Evolutionary conservation across 768 basidiomycete genomes (phyloP), one percentile per base, ranked within the genome.

Genomic region (Russula ochroleuca): DNA sequence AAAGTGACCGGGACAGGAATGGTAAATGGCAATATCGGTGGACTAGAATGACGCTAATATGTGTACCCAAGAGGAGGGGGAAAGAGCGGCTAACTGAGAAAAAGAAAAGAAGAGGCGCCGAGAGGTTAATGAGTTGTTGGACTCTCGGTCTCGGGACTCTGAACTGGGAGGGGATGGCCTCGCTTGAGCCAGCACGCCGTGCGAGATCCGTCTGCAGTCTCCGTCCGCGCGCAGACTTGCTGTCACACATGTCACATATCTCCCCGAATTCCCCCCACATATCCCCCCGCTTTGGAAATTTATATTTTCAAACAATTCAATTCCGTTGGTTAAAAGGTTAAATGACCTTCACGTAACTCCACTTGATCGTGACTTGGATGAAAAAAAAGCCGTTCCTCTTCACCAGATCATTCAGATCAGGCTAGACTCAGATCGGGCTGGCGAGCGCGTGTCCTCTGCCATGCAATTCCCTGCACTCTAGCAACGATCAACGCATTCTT

Each of bases 271-370:
- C 13, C 25, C 47, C 38, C 5, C n/a, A n/a, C 41, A 33, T 35
- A 19, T 51, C 40, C 4, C 40, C 49, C 43, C 38, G 25, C 37
- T 19, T 21, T 21, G 45, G 45, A 10, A 47, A 47, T 47, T 28
- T 38, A 40, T 23, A 54, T 55, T 43, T 37, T 57, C 8, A 28
- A 50, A 23, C 6, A 9, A 38, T 49, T 61, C 41, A 38, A 40
- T 25, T 55, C 47, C 40, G n/a, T 50, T 57, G 63, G 64, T 17
- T 65, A 65, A 65, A 63, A 65, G 64, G 59, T 50, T 61, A 65
- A 65, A 65, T 47, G 38, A 14, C 6, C 43, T 19, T 55, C 52
- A 55, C 59, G 59, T 64, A 60, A 64, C 51, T 28, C 58, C 31
- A 7, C 47, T 9, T 54, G 28, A 41, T 55, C 49, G 56, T 62